These are phyloP conservation scores for Cordyceps fumosorosea DNA, from an alignment of 2,329 filamentous ascomycete species.

Conservation along the genomic window DNA sequence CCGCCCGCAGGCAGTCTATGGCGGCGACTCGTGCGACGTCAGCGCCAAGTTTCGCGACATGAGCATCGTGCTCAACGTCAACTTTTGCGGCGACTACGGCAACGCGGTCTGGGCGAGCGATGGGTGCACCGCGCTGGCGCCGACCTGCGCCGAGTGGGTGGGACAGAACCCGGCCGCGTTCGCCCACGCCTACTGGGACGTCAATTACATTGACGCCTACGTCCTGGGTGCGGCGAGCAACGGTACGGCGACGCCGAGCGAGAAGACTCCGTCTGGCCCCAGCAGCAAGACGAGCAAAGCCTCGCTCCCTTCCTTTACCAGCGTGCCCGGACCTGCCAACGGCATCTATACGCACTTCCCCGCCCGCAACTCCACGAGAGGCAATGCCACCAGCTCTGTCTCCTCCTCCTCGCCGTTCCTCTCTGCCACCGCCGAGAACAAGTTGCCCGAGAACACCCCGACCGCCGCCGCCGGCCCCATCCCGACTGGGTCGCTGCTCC, in stretches of 20 bases:
- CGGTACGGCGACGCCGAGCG: not conserved
- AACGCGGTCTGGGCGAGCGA: constrained; percentile 30
- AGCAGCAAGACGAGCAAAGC: not conserved
- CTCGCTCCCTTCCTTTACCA: no score
- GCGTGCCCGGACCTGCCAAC: not conserved
- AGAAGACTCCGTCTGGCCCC: not conserved
- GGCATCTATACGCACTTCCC: not conserved
- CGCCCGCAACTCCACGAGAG: constrained; percentile 7
- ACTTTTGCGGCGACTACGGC: constrained; percentile 69
- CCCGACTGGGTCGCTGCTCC: constrained; percentile 1
- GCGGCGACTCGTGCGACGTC: constrained; percentile 57
- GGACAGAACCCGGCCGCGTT: constrained; percentile 39
- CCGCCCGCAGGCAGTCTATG: constrained; percentile 62
- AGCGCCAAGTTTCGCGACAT: constrained; percentile 59
- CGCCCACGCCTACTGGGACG: constrained; percentile 41
- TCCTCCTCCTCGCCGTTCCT: not conserved
- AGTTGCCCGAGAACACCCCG: not conserved
- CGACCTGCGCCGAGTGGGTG: constrained; percentile 38
- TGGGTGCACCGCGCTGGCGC: constrained; percentile 10
- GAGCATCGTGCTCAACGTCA: constrained; percentile 66
- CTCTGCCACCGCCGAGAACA: not conserved
- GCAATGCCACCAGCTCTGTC: constrained; percentile 17
- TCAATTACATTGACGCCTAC: constrained; percentile 49
- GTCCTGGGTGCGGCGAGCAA: not conserved
- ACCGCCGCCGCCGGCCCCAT: constrained; percentile 5